phyloP scores from a whole-genome alignment of 2,329 filamentous ascomycete species.

The Botryotinia convoluta region DNA sequence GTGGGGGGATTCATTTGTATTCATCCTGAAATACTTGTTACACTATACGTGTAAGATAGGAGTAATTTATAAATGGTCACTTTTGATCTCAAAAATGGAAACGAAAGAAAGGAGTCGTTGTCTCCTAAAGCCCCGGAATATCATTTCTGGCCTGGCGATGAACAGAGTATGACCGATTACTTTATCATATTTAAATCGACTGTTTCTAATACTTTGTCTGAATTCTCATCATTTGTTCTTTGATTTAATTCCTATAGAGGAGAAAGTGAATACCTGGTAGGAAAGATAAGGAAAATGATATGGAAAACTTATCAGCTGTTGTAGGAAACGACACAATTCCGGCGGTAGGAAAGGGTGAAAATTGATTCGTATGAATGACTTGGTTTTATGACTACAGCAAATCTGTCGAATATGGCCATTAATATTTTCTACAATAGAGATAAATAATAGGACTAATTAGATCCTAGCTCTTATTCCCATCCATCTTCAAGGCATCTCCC shows the following conservation, averaged over 20 bases:
- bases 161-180: neutral
- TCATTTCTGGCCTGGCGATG: too few relatives aligned
- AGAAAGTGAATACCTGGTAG: neutral
- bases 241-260: neutral
- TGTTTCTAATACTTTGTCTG: rapidly evolving
- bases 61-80: too few relatives aligned
- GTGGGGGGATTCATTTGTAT: too few relatives aligned
- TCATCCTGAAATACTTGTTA: too few relatives aligned
- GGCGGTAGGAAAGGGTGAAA: neutral
- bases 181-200: neutral
- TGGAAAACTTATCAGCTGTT: neutral
- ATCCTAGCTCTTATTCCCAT: neutral
- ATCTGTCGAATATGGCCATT: rapidly evolving
- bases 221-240: neutral
- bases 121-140: too few relatives aligned
- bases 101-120: neutral
- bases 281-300: too few relatives aligned
- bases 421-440: rapidly evolving
- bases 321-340: neutral
- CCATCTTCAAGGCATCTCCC: neutral
- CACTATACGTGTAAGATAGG: too few relatives aligned
- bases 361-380: neutral
- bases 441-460: neutral
- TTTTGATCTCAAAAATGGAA: neutral
- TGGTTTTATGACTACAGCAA: too few relatives aligned